Evolutionary conservation across 441 rosid species (phyloP).

Genomic region (Pelargonium australe): DNA sequence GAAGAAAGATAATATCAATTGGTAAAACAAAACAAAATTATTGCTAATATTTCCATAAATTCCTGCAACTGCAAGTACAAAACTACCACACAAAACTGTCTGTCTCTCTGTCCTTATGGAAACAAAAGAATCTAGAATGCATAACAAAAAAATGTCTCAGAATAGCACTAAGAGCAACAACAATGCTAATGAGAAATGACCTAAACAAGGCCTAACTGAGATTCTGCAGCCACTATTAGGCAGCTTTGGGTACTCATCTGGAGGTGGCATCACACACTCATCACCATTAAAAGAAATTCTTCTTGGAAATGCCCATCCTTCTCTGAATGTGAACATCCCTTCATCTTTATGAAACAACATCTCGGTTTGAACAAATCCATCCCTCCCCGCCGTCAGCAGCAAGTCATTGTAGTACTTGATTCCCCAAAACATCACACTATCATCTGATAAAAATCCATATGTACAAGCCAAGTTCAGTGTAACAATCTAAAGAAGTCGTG

Average conservation of each 20-base stretch:
- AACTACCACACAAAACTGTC: too few species aligned
- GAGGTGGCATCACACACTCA: slow-evolving; percentile 86
- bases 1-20: too few species aligned
- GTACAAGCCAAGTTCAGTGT: too few species aligned
- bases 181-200: background rate
- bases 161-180: background rate
- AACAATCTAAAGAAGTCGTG: too few species aligned
- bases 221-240: slow-evolving; percentile 30
- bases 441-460: slow-evolving; percentile 34
- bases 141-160: background rate
- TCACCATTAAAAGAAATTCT: slow-evolving; percentile 74
- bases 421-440: slow-evolving; percentile 85
- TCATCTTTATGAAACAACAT: slow-evolving; percentile 53
- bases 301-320: slow-evolving; percentile 83
- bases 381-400: slow-evolving; percentile 50
- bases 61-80: too few species aligned
- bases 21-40: too few species aligned
- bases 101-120: too few species aligned
- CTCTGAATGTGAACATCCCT: slow-evolving; percentile 45
- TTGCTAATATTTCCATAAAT: too few species aligned
- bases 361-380: slow-evolving; percentile 68
- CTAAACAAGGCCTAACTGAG: background rate
- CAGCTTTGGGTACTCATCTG: slow-evolving; percentile 61
- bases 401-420: slow-evolving; percentile 55
- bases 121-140: too few species aligned